A percentile compares a stretch with the other conserved stretches of the same genome.
Evolutionary conservation across 2,329 filamentous ascomycete species (phyloP).

Genomic region (Venturia nashicola): DNA sequence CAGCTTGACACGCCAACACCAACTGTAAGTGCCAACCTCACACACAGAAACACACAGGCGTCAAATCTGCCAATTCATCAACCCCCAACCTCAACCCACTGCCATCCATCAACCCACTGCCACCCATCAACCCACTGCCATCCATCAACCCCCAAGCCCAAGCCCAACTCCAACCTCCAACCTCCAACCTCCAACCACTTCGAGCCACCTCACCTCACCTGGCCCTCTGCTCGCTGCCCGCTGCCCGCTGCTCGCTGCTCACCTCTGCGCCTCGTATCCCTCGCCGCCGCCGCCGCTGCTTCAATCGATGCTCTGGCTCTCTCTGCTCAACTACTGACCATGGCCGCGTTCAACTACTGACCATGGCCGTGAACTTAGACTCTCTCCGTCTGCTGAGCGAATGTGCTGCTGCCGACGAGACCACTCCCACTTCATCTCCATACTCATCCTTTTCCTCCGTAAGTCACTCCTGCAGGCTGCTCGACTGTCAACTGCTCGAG

Average conservation of each 20-base stretch:
- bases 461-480: not conserved
- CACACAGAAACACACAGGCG: not conserved
- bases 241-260: not conserved
- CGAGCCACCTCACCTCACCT: not conserved
- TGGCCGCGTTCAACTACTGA: not conserved
- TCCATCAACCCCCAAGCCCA: not conserved
- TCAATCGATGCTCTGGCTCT: not conserved
- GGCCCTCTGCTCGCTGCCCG: not conserved
- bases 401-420: slow-evolving; percentile 2
- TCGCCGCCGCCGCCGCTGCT: not conserved
- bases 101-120: no score
- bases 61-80: no score
- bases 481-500: not conserved
- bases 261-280: not conserved
- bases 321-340: not conserved
- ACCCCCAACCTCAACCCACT: not conserved
- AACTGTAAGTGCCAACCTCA: not conserved
- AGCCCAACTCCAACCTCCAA: not conserved
- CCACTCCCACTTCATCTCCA: not conserved
- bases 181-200: not conserved
- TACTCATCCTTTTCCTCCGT: not conserved
- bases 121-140: no score
- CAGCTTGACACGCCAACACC: not conserved
- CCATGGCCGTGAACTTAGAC: not conserved
- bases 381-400: slow-evolving; percentile 2